Base-by-base conservation (phyloP, 1,139 yeast species). In the Taphrina communis region DNA sequence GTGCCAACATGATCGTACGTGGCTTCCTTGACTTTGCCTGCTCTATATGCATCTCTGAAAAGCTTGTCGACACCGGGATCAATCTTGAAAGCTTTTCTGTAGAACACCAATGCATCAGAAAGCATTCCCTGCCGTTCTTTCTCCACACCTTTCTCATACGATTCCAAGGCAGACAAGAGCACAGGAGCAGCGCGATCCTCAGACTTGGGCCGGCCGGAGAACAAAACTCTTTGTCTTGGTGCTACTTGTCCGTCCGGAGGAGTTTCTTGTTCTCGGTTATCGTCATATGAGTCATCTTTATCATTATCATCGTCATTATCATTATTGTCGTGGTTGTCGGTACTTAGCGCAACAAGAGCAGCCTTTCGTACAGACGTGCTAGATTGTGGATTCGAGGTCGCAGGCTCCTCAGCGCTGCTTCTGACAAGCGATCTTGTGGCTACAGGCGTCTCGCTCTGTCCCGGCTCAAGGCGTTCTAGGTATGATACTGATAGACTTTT, bases 91-190 rank as follows among this genome's bases (percentile, higher is more conserved):
- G 97, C 97, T 72, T 83, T 82, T 70, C 97, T 81, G 78, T 92
- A 92, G 72, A 80, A 82, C 56, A 82, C 84, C 48, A 90, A 86
- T 0, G 97, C 97, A 75, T 91, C 97, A 4, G 90, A 83, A 85
- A 92, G 83, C 71, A 86, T 81, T 0, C 97, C 97, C 66, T 82
- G 84, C 38, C 84, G 80, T 77, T 92, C 97, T 74, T 86, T 87
- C 67, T 84, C 86, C 0, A 88, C 85, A 0, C 93, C 97, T 67
- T 80, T 78, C 74, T 89, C 93, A 80, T 89, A 91, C 38, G 84
- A 77, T 38, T 80, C 80, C 58, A 90, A 78, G 0, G 97, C 96
- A 19, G 58, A 38, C 12, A 55, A 42, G 3, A 89, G 85, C 74
- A 71, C 68, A 2, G 68, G 66, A n/a, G 70, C 21, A 51, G 12